phyloP scores from a whole-genome alignment of 2,329 filamentous ascomycete genomes.

The Zopfia rhizophila region DNA sequence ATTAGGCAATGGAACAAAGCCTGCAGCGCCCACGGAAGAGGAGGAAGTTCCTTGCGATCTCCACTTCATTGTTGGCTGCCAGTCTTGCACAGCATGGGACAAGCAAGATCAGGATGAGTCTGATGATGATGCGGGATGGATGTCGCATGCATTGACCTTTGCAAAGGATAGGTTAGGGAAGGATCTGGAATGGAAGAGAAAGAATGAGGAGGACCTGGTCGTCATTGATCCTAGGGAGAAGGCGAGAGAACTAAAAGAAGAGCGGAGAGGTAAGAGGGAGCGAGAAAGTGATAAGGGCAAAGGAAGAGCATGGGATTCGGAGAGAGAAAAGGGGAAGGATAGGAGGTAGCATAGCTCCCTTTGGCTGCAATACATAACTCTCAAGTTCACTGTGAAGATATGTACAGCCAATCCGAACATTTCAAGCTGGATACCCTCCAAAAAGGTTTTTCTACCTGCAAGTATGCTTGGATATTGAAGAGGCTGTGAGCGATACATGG shows the following conservation, averaged over 20 bases:
- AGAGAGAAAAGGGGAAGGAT: too few species aligned
- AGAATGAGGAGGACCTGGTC: conserved; percentile 89
- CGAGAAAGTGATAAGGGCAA: conserved; percentile 40
- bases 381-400: too few species aligned
- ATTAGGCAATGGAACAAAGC: conserved; percentile 22
- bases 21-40: conserved; percentile 35
- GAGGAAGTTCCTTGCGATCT: conserved; percentile 78
- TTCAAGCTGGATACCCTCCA: too few species aligned
- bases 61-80: conserved; percentile 95
- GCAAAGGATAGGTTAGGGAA: conserved; percentile 91
- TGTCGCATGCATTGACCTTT: conserved; percentile 86
- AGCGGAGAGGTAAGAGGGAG: conserved; percentile 61
- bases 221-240: conserved; percentile 94
- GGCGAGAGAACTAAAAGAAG: conserved; percentile 74
- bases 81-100: conserved; percentile 90
- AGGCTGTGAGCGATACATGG: too few species aligned
- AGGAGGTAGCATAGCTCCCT: too few species aligned
- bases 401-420: too few species aligned
- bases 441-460: too few species aligned
- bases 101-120: conserved; percentile 72
- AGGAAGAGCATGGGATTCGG: conserved; percentile 16
- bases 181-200: conserved; percentile 86
- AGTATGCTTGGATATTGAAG: too few species aligned
- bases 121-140: conserved; percentile 74
- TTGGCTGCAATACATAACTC: too few species aligned